phyloP scores from a whole-genome alignment of 2,329 filamentous ascomycete genomes.

The Alternaria sp. region DNA sequence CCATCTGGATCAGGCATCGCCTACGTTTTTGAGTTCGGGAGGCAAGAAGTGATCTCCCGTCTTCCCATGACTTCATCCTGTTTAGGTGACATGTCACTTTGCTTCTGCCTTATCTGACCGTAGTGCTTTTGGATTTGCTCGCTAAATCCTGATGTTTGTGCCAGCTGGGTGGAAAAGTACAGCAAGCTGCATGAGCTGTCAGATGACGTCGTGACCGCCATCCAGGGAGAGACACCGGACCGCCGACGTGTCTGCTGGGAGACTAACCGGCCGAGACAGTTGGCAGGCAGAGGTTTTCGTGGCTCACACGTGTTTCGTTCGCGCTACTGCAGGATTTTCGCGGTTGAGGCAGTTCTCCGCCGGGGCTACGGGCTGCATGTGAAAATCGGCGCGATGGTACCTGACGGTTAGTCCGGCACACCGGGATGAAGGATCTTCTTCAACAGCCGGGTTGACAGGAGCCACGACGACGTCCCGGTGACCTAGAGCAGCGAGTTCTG shows the following conservation, averaged over 20 bases:
- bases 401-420: slow-evolving; percentile 4
- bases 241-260: slow-evolving; percentile 1
- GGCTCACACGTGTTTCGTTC: not conserved
- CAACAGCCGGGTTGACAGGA: slow-evolving; percentile 3
- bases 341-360: not conserved
- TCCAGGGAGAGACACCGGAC: not conserved
- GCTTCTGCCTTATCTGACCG: not conserved
- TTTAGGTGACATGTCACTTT: not conserved
- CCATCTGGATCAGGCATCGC: slow-evolving; percentile 1
- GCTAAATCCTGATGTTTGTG: not conserved
- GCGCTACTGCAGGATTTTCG: slow-evolving; percentile 9
- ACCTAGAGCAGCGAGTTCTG: not conserved
- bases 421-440: not conserved
- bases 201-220: not conserved
- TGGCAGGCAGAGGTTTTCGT: slow-evolving; percentile 5
- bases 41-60: not conserved
- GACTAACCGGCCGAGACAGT: slow-evolving; percentile 2
- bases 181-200: not conserved
- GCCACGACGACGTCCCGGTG: not conserved
- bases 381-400: not conserved
- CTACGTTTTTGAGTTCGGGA: not conserved
- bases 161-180: not conserved
- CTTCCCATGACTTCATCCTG: not conserved
- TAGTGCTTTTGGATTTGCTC: not conserved
- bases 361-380: slow-evolving; percentile 1